Percentiles rank a stretch among this genome's conserved stretches.
Evolutionary conservation across 2,329 filamentous ascomycete genomes (phyloP).

Genomic region (Apiospora malaysiana): DNA sequence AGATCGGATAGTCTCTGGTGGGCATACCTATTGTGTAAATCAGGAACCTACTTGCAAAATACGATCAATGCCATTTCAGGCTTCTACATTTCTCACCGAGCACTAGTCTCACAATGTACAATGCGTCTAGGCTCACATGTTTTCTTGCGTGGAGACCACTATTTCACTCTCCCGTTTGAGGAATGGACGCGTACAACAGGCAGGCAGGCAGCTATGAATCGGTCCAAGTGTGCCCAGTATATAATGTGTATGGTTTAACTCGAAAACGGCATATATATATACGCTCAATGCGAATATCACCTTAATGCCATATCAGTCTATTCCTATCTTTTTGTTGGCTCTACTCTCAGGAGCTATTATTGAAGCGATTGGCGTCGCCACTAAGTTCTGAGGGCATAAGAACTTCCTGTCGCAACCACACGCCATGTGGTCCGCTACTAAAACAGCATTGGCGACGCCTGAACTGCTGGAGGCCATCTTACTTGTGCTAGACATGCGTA

Average conservation of each 20-base stretch:
- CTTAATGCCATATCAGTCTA: neutral
- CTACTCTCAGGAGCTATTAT: neutral
- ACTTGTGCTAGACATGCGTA: conserved; percentile 22
- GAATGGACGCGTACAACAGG: neutral
- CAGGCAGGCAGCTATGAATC: neutral
- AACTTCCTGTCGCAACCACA: neutral
- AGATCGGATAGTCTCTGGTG: conserved; percentile 1
- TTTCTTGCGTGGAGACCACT: neutral
- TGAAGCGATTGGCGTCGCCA: neutral
- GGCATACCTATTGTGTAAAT: neutral
- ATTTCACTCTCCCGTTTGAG: no score
- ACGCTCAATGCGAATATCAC: neutral
- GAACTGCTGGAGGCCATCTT: conserved; percentile 27
- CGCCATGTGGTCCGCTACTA: neutral
- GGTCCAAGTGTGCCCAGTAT: neutral
- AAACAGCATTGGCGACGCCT: conserved; percentile 18
- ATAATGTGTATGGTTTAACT: neutral
- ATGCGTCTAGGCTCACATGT: neutral
- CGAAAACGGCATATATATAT: neutral
- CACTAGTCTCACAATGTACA: neutral
- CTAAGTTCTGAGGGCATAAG: neutral
- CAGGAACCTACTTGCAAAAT: neutral
- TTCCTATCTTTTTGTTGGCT: neutral
- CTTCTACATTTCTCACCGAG: neutral
- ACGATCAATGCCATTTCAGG: neutral